Conservation (phyloP, 148 eudicot genomes). For the Chenopodium formosanum region DNA sequence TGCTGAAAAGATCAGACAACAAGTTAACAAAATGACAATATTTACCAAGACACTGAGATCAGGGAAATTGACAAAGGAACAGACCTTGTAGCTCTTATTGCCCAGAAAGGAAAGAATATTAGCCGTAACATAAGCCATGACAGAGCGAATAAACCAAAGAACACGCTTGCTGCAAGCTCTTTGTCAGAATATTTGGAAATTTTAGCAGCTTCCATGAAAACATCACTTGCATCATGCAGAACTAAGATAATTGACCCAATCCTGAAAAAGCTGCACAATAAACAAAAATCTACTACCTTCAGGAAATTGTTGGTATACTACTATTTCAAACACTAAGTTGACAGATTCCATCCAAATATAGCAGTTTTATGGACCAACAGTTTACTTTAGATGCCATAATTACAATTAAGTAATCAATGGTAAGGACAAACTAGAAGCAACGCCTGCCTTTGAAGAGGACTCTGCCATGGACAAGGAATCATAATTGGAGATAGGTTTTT, state of each 20-base stretch:
- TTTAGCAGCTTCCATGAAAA: slow-evolving; percentile 94
- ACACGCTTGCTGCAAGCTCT: slow-evolving; percentile 85
- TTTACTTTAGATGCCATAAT: no score
- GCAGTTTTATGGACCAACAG: no score
- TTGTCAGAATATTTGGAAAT: slow-evolving; percentile 84
- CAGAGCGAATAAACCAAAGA: slow-evolving; percentile 81
- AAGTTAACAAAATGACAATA: slow-evolving; percentile 9
- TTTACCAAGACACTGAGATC: not conserved
- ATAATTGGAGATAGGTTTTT: no score
- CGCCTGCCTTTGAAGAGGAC: no score
- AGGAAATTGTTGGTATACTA: not conserved
- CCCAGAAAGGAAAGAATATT: slow-evolving; percentile 84
- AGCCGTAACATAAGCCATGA: slow-evolving; percentile 91
- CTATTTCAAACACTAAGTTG: not conserved
- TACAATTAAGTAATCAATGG: no score
- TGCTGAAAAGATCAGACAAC: slow-evolving; percentile 44
- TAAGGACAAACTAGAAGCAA: no score
- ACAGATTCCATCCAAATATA: not conserved
- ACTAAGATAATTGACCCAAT: slow-evolving; percentile 79
- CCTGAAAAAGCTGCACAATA: slow-evolving; percentile 64
- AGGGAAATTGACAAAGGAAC: slow-evolving; percentile 21
- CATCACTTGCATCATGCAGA: slow-evolving; percentile 93
- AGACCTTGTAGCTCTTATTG: slow-evolving; percentile 77
- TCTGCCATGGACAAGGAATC: no score
- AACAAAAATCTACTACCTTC: not conserved